Base-by-base conservation (phyloP, 352 stramenopile species). In the Phytophthora foliorum region DNA sequence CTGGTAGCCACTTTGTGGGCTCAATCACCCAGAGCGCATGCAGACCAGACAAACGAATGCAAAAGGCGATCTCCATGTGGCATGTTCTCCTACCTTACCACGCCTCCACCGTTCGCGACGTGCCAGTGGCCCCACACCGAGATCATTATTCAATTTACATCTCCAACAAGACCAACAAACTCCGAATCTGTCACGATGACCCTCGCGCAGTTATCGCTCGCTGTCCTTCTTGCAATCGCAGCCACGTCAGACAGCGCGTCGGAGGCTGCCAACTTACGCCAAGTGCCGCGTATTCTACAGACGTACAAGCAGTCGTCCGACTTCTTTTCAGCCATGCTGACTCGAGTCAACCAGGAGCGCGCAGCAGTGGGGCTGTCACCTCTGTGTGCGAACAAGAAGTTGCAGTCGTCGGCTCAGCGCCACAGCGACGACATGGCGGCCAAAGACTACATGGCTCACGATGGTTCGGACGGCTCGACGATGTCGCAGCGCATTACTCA, bases 391-490 rank as follows among this genome's bases (percentile, higher is more conserved):
- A 86, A 81, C 66, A 60, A 53, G 50, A 84, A 78, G 32, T 44
- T 72, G n/a, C 66, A 58, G 31, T 60, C 66, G 17, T 64, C 74
- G 2, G 65, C 69, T 2, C 57, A 74, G 41, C 21, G 31, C 17
- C 68, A 67, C 31, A 77, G 60, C 5, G 50, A 78, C 17, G 80
- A 88, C 45, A 76, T 78, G 67, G 77, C 77, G 2, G 54, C 46
- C 11, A 68, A 82, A 50, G 72, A 84, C 63, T 86, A 73, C 25
- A 84, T 86, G 73, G 70, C 55, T 22, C 80, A 85, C 70, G 74
- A 62, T 0, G 80, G 77, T 36, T 66, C 72, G 9, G 67, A 73
- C 22, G 80, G 77, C 0, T 83, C 75, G 24, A 82, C 69, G 1
- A 77, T 81, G 65, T 45, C 27, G 3, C 16, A 60, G 32, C 76